Evolutionary conservation across 106 monocot species (phyloP).

Genomic region (Apostasia ramifera): DNA sequence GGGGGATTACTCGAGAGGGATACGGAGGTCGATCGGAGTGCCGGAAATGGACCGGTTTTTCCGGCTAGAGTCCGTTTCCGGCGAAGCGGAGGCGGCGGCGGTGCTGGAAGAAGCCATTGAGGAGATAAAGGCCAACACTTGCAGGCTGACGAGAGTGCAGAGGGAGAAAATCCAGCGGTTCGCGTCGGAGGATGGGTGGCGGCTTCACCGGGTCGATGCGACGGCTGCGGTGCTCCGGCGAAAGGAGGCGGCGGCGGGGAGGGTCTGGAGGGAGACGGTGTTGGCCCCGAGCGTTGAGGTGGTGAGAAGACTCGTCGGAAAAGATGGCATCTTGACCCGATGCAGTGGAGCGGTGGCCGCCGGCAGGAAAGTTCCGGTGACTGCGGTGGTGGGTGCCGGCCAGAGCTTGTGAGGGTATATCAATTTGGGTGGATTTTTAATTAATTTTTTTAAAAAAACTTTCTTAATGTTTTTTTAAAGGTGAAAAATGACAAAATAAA

Average conservation of each 20-base stretch:
- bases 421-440: no score
- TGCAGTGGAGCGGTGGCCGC: no score
- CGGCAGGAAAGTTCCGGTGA: no score
- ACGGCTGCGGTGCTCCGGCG: slow-evolving; percentile 26
- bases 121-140: slow-evolving; percentile 48
- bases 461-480: no score
- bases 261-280: slow-evolving; percentile 29
- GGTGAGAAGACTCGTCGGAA: slow-evolving; percentile 9
- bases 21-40: slow-evolving; percentile 41
- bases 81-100: slow-evolving; percentile 2
- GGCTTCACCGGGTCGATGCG: slow-evolving; percentile 29
- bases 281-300: slow-evolving; percentile 15
- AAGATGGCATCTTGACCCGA: no score
- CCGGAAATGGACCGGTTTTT: slow-evolving; percentile 52
- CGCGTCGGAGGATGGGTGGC: slow-evolving; percentile 21
- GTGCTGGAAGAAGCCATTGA: slow-evolving; percentile 31
- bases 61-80: slow-evolving; percentile 4
- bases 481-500: no score
- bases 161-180: slow-evolving; percentile 41
- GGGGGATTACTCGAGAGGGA: slow-evolving; percentile 25
- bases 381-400: no score
- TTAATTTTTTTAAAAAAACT: no score
- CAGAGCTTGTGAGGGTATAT: no score
- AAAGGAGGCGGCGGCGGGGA: background rate
- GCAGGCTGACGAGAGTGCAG: slow-evolving; percentile 30